A percentile compares a stretch with the other conserved stretches of the same genome.
These are phyloP conservation scores for Carpinus viminea DNA, from an alignment of 306 rosid species.

Conservation along the genomic window DNA sequence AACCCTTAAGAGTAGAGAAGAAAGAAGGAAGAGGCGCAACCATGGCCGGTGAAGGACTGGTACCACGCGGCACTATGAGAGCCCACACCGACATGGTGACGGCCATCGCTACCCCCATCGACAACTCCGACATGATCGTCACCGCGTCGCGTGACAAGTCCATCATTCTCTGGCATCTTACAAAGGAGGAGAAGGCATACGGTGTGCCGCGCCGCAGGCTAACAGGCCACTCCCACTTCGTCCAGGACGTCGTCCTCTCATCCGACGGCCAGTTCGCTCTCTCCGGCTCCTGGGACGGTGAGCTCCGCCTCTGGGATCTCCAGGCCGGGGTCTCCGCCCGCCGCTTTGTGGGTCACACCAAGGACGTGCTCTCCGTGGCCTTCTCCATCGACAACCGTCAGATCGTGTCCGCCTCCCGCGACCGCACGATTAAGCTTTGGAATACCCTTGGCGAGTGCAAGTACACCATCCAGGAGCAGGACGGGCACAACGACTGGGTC, in stretches of 20 bases:
- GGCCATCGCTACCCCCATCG: conserved; percentile 93
- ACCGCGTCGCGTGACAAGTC: conserved; percentile 92
- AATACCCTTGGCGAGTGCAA: conserved; percentile 97
- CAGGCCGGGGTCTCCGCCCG: conserved; percentile 79
- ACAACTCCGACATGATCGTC: conserved; percentile 87
- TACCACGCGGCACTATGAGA: conserved; percentile 85
- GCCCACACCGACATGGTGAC: conserved; percentile 94
- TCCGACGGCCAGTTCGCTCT: conserved; percentile 98
- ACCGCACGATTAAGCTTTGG: conserved; percentile 95
- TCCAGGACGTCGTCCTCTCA: conserved; percentile 89
- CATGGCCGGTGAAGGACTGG: conserved; percentile 74
- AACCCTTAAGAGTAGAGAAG: conserved; percentile 37
- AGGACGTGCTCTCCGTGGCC: conserved; percentile 91
- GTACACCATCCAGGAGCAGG: conserved; percentile 79
- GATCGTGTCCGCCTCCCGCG: conserved; percentile 97
- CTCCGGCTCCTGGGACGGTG: conserved; percentile 99
- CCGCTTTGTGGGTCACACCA: conserved; percentile 91
- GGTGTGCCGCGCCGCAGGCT: conserved; percentile 96
- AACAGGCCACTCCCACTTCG: conserved; percentile 89
- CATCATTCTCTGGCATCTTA: conserved; percentile 81
- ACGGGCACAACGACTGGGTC: conserved; percentile 87
- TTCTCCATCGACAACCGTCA: conserved; percentile 97
- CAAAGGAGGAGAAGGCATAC: conserved; percentile 85
- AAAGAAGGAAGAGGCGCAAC: neutral
- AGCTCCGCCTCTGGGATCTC: conserved; percentile 97